Evolutionary conservation across 2,329 filamentous ascomycete genomes (phyloP), one percentile per base, ranked within the genome.

Genomic region (Sphaerulina vaccinii): DNA sequence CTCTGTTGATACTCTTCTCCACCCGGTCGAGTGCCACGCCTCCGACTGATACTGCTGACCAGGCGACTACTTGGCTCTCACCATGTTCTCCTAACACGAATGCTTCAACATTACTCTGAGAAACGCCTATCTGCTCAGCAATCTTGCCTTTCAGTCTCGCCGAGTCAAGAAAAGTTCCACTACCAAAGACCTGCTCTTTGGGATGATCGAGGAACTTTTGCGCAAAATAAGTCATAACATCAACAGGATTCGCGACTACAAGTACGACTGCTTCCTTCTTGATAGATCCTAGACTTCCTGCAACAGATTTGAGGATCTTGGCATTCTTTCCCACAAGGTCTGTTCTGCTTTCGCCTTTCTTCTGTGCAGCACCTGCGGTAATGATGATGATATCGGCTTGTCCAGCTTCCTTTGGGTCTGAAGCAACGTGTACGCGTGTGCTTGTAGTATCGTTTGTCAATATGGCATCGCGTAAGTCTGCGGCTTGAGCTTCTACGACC

Each of bases 381-480:
- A 81, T 74, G 40, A 82, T 71, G 5, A 81, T 71, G 23, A 82
- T 75, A 59, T 81, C 78, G 39, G 75, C 75, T 61, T 79, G 74
- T n/a, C 73, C 70, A 1, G 78, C 78, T 57, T 81, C 79, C 18
- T 67, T 67, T 45, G 73, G 69, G 16, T 68, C 71, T n/a, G 15
- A 3, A 15, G 72, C 78, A 1, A 71, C 70, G 22, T 73, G 70
- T 3, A 79, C 71, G 27, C 68, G 71, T 3, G 73, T 76, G 16
- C 66, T 65, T 33, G 69, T 73, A 33, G 69, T 73, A 22, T 72
- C 70, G 15, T 69, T 71, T 49, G 72, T 71, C 45, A 73, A 77
- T 2, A 75, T 76, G 0, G 73, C 75, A 63, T 82, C 79, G 18
- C 70, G 69, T 11, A 82, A 73, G 62, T 82, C 79, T 44, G 72